A percentile compares a stretch with the other conserved stretches of the same genome.
These are phyloP conservation scores for Exutisphaerella laricina DNA, from an alignment of 2,329 filamentous ascomycete genomes.

Conservation along the genomic window DNA sequence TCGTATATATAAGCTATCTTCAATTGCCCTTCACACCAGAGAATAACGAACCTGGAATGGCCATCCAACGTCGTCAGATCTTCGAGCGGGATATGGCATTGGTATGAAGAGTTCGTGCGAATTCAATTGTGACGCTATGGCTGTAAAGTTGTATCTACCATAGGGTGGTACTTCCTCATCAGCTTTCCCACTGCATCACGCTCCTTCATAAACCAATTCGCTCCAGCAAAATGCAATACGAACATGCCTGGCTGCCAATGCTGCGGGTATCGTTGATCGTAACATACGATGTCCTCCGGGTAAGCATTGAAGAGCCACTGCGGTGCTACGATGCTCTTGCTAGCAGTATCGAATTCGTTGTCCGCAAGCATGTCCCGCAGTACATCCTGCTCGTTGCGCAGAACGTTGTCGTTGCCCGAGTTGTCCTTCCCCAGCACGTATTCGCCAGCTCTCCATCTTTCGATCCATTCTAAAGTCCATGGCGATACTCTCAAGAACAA, in stretches of 20 bases:
- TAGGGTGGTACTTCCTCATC: not conserved
- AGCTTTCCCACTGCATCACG: not conserved
- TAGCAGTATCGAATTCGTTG: conserved; percentile 5
- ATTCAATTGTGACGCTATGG: too few relatives aligned
- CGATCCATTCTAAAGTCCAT: conserved; percentile 34
- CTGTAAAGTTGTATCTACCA: too few relatives aligned
- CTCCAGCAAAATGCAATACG: conserved; percentile 2
- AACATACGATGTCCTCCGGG: conserved; percentile 37
- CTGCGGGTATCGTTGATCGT: conserved; percentile 26
- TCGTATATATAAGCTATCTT: conserved; percentile 5
- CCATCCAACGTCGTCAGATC: too few relatives aligned
- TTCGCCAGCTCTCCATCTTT: conserved; percentile 24
- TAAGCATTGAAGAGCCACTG: conserved; percentile 39
- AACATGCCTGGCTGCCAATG: conserved; percentile 35
- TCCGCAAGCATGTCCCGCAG: conserved; percentile 31
- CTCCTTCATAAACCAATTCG: not conserved
- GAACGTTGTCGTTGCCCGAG: conserved; percentile 9
- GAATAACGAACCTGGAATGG: too few relatives aligned
- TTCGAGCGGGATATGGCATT: too few relatives aligned
- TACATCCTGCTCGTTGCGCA: conserved; percentile 37
- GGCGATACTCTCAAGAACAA: conserved; percentile 34
- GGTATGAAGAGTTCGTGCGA: too few relatives aligned
- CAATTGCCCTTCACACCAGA: too few relatives aligned
- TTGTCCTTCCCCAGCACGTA: conserved; percentile 13
- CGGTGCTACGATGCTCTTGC: conserved; percentile 26